phyloP scores from a whole-genome alignment of 2,329 filamentous ascomycete species.

The Fusarium proliferatum region DNA sequence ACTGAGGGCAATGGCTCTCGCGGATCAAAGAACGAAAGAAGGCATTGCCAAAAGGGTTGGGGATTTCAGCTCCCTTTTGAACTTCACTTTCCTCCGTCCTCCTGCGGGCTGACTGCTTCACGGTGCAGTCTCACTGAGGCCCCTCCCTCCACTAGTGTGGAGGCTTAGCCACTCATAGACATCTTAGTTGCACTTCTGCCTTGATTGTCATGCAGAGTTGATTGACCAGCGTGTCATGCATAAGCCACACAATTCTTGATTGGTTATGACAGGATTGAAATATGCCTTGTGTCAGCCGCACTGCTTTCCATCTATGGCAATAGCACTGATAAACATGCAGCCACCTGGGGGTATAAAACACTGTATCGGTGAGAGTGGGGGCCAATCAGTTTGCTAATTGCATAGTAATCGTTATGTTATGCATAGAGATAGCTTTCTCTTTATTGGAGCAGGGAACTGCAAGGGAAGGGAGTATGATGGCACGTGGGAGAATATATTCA shows the following conservation, averaged over 20 bases:
- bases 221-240: neutral
- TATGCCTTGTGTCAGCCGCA: neutral
- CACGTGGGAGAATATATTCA: too few relatives aligned
- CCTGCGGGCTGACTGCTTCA: neutral
- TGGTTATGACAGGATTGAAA: neutral
- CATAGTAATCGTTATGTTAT: neutral
- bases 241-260: neutral
- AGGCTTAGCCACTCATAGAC: neutral
- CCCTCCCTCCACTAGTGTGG: neutral
- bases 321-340: neutral
- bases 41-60: fast-evolving
- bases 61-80: neutral
- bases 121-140: neutral
- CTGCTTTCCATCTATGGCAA: neutral
- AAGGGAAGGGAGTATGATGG: too few relatives aligned
- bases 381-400: neutral
- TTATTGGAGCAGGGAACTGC: too few relatives aligned
- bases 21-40: fast-evolving
- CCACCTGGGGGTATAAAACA: neutral
- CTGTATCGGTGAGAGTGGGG: neutral
- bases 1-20: fast-evolving
- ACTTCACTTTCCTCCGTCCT: neutral
- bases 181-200: neutral
- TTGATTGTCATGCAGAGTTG: neutral
- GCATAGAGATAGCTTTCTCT: fast-evolving